Base-by-base conservation (phyloP, 2,329 filamentous ascomycete species). In the Purpureocillium lavendulum region DNA sequence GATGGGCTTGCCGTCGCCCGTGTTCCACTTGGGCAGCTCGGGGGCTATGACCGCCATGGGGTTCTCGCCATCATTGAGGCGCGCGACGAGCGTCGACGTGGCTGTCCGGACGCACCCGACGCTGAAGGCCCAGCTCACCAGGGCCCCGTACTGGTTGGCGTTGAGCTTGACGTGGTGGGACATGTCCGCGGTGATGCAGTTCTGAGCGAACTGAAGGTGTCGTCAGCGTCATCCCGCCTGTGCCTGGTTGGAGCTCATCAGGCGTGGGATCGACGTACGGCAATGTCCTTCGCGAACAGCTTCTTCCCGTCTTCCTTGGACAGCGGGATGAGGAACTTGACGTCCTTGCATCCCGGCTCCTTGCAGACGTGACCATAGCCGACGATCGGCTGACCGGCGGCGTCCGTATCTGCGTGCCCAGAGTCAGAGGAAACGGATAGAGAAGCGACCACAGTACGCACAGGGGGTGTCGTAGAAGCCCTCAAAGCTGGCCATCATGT, bases 91-190 rank as follows among this genome's bases (percentile, higher is more conserved):
- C 7, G 55, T 57, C 14, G 64, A 67, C 1, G 43, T 50, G n/a
- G 43, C 41, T 4, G 64, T 57, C 35, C 58, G 59, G 4, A 61
- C 66, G 42, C 61, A 67, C 21, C 71, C 70, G 33, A 69, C 57
- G 49, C 74, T 74, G 62, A 65, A 74, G n/a, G 66, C 57, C 67
- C 67, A 73, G 32, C 62, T 68, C 28, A 72, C 64, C 2, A 74
- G 62, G 1, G 70, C 70, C 30, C 67, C 71, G 49, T 70, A 74
- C 49, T 73, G 66, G 56, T 74, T 73, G 24, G 56, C 61, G 48
- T 73, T 57, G 33, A 57, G 52, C 14, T 36, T 40, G 8, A 49
- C 45, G 1, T 36, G 31, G n/a, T 42, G 41, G 18, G 35, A 54
- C 21, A 61, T 57, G 32, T 60, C 56, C 6, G 54, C 41, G 7